Evolutionary conservation across 768 basidiomycete species (phyloP), one percentile per base, ranked within the genome.

Genomic region (Panellus pusillus): DNA sequence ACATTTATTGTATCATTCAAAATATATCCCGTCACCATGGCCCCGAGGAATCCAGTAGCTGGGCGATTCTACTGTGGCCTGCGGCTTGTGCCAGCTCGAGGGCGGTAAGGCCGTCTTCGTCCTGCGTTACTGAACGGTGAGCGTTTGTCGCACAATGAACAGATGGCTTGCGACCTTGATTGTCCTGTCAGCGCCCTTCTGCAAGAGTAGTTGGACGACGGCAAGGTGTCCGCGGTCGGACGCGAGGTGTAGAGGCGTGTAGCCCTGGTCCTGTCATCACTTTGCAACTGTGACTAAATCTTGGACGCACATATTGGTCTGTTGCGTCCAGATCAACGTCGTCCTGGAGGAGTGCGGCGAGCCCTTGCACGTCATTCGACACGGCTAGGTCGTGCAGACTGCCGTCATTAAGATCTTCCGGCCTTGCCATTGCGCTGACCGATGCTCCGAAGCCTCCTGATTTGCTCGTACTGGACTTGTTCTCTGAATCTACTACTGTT

Each of bases 231-330:
- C 94, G 63, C 93, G 76, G 68, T 97, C 94, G 24, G 86, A 82
- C 5, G 94, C 93, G 0, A 95, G 76, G 62, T 97, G 94, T 17
- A 97, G 70, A 8, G 93, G 79, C 0, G 93, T 91, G 66, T 93
- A 93, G 32, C 91, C 93, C 94, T 97, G 63, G 32, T 14, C 32
- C 17, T 43, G 46, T 50, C 18, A 28, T 12, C 42, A 17, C 8
- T 40, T 39, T 44, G 11, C n/a, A 20, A 57, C 18, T 27, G 47
- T 53, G 54, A 40, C 50, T 17, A 47, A 45, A 50, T 36, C 36
- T 27, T 32, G 50, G 13, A 71, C 86, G 68, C 68, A 94, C 93
- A 74, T 80, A 89, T 73, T 87, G 83, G 55, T 95, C 91, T 35
- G 70, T 66, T 35, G 69, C 73, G 67, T 95, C 77, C 47, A 93